Percentiles rank a stretch among this genome's conserved stretches.
Conservation (phyloP, 345 rosid genomes). For the Tarenaya hassleriana region DNA sequence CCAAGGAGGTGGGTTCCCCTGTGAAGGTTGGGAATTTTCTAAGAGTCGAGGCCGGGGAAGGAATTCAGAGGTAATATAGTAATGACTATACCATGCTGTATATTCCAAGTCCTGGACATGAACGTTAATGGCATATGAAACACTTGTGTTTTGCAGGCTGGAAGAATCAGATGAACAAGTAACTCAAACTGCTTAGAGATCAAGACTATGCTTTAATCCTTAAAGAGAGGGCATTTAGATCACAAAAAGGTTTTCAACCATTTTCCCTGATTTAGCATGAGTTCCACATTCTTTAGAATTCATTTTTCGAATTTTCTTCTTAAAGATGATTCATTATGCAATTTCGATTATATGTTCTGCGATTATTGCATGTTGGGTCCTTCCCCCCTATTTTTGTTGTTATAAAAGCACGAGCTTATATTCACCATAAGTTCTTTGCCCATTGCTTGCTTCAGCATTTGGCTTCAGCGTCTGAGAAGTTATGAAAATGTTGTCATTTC, state of each 20-base stretch:
- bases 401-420: too few relatives aligned
- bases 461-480: too few relatives aligned
- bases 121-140: too few relatives aligned
- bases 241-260: background rate
- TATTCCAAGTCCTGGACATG: background rate
- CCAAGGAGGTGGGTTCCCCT: constrained; percentile 71
- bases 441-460: too few relatives aligned
- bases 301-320: too few relatives aligned
- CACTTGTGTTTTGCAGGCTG: constrained; percentile 17
- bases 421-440: too few relatives aligned
- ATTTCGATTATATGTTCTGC: too few relatives aligned
- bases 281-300: background rate
- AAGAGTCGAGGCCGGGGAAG: constrained; percentile 97
- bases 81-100: background rate
- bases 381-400: too few relatives aligned
- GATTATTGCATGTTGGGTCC: too few relatives aligned
- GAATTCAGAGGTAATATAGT: constrained; percentile 62
- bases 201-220: background rate
- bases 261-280: background rate
- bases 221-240: too few relatives aligned
- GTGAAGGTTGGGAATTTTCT: constrained; percentile 74
- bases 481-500: too few relatives aligned
- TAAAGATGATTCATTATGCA: too few relatives aligned
- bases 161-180: constrained; percentile 26
- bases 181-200: constrained; percentile 28